These are phyloP conservation scores for Penicillium glabrum DNA, from an alignment of 2,329 filamentous ascomycete genomes.

Conservation along the genomic window DNA sequence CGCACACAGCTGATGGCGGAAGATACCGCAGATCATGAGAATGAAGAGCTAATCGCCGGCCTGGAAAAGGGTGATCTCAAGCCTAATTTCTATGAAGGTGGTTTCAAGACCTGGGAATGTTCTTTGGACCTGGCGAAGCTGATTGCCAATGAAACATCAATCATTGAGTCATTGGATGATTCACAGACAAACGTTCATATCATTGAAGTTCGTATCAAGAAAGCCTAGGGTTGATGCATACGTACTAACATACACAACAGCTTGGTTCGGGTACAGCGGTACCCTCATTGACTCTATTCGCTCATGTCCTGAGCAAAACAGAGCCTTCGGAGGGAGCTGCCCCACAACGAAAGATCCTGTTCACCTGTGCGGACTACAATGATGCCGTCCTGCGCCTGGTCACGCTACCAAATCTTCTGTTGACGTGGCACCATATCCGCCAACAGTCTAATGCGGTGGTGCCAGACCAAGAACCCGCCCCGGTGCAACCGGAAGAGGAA, in stretches of 20 bases:
- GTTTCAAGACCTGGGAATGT: conserved; percentile 70
- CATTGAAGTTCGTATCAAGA: conserved; percentile 33
- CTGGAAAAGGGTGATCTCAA: conserved; percentile 58
- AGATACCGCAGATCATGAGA: conserved; percentile 42
- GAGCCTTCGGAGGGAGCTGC: conserved; percentile 2
- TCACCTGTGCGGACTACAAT: conserved; percentile 65
- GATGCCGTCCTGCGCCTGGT: conserved; percentile 59
- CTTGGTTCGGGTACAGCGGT: conserved; percentile 65
- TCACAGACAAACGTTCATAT: conserved; percentile 38
- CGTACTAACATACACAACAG: conserved; percentile 27
- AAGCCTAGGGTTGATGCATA: not conserved
- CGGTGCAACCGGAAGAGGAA: conserved; percentile 30
- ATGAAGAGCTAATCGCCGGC: conserved; percentile 47
- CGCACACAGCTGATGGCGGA: conserved; percentile 65
- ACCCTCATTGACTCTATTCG: conserved; percentile 57
- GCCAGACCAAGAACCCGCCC: conserved; percentile 3
- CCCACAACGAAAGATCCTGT: conserved; percentile 38
- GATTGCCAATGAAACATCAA: conserved; percentile 19
- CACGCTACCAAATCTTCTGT: conserved; percentile 60
- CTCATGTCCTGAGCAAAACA: conserved; percentile 46
- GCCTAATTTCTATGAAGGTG: conserved; percentile 64
- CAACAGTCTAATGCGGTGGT: conserved; percentile 3
- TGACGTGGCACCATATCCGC: conserved; percentile 50
- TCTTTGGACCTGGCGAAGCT: conserved; percentile 57
- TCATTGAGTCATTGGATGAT: conserved; percentile 9